These are phyloP conservation scores for Punica granatum DNA, from an alignment of 345 rosid species.

Conservation along the genomic window DNA sequence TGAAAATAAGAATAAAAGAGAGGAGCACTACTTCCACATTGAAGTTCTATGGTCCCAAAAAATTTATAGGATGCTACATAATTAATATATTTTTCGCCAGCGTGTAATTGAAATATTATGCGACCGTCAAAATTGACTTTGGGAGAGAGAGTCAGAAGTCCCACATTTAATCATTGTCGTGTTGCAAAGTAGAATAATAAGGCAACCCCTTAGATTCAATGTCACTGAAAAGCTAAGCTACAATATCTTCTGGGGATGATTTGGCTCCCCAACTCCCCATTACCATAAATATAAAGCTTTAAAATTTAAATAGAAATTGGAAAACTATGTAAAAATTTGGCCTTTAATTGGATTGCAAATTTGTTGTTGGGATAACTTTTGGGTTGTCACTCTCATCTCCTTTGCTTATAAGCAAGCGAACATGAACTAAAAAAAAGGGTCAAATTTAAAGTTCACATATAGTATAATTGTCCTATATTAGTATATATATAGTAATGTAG, in stretches of 20 bases:
- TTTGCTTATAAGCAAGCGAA: too few species aligned
- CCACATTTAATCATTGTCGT: background rate
- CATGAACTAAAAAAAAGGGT: too few species aligned
- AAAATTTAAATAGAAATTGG: background rate
- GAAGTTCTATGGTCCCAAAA: too few species aligned
- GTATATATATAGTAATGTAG: too few species aligned
- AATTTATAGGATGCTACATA: too few species aligned
- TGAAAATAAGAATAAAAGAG: too few species aligned
- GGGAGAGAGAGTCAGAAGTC: background rate
- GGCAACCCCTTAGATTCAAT: background rate
- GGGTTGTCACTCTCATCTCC: too few species aligned
- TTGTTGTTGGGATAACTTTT: background rate
- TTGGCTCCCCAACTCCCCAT: background rate
- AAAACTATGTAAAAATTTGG: background rate
- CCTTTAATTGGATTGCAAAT: background rate
- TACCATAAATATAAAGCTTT: background rate
- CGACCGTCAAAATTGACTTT: background rate
- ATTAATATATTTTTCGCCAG: background rate
- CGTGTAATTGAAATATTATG: background rate
- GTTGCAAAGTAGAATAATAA: background rate
- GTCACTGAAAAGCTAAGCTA: background rate
- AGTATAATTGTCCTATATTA: too few species aligned
- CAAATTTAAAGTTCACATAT: too few species aligned
- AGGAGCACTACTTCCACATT: too few species aligned
- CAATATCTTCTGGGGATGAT: background rate